Evolutionary conservation across 2,329 filamentous ascomycete genomes (phyloP).

Genomic region (Huntiella savannae): DNA sequence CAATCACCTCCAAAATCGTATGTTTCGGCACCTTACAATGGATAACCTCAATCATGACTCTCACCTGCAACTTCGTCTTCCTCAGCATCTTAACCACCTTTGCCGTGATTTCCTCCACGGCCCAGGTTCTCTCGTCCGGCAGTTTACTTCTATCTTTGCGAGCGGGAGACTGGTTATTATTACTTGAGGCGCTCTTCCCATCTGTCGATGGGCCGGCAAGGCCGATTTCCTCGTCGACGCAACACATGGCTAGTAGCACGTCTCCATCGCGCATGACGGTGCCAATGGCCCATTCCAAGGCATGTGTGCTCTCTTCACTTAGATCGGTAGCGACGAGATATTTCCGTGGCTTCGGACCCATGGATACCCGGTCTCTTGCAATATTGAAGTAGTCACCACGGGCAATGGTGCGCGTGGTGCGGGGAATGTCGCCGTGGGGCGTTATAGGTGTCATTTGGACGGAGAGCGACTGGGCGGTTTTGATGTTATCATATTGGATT

Average conservation of each 20-base stretch:
- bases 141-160: conserved; percentile 33
- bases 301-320: conserved; percentile 85
- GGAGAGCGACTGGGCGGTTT: conserved; percentile 66
- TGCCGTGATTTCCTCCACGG: conserved; percentile 68
- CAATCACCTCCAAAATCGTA: conserved; percentile 92
- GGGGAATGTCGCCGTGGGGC: conserved; percentile 54
- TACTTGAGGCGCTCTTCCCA: conserved; percentile 8
- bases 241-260: conserved; percentile 82
- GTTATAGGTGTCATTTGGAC: conserved; percentile 66
- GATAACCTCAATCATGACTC: conserved; percentile 86
- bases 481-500: conserved; percentile 66
- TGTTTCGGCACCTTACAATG: conserved; percentile 97
- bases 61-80: conserved; percentile 81
- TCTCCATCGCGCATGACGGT: conserved; percentile 88
- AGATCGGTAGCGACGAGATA: conserved; percentile 93
- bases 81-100: conserved; percentile 68
- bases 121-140: conserved; percentile 63
- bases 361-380: conserved; percentile 58
- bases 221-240: conserved; percentile 69
- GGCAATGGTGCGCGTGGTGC: conserved; percentile 75
- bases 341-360: conserved; percentile 60
- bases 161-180: conserved; percentile 11
- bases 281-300: conserved; percentile 92
- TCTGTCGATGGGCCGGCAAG: conserved; percentile 20
- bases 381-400: conserved; percentile 69